Base-by-base conservation (phyloP, 2,329 filamentous ascomycete genomes). In the Polytolypa hystricis region DNA sequence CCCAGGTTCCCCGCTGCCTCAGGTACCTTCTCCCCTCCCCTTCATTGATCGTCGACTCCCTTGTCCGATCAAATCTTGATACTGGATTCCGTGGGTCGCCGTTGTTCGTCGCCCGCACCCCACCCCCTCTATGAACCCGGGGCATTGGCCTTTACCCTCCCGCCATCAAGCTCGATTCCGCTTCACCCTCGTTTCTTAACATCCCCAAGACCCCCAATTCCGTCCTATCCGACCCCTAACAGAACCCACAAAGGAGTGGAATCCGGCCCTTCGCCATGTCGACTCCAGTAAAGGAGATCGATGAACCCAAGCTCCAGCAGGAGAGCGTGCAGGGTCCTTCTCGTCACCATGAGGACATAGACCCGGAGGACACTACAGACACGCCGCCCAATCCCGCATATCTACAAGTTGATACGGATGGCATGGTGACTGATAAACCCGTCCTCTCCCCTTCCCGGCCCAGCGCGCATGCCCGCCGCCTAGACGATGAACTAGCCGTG, bases 401-500 rank as follows among this genome's bases (percentile, higher is more conserved):
- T 17, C 31, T 38, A 10, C 30, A 21, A 5, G 28, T 39, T 17
- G 21, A n/a, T n/a, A 30, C 12, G 17, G n/a, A 29, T 11, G 37
- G 34, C 2, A 14, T 16, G 6, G 38, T 35, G 12, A 14, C 36
- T 3, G 26, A 38, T 30, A 28, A 42, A 19, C 9, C 5, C n/a
- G 14, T 17, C 7, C 26, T 30, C 27, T 78, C 76, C 1, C 69
- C 72, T 1, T 74, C 73, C 0, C 65, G 69, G 40, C 66, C 64
- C 11, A 67, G 77, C 26, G 77, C 81, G 54, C 66, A 77, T 48
- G 68, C 71, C 4, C 66, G 68, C 41, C 65, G 76, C 31, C 58
- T 82, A 19, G 71, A 79, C 38, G 79, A 84, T 55, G 78, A 83
- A 41, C 57, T 83, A 35, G 66, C 73, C 29, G 61, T 83, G 52